A percentile compares a stretch with the other conserved stretches of the same genome.
phyloP scores from a whole-genome alignment of 2,329 filamentous ascomycete species.

The Nigrospora osmanthi region DNA sequence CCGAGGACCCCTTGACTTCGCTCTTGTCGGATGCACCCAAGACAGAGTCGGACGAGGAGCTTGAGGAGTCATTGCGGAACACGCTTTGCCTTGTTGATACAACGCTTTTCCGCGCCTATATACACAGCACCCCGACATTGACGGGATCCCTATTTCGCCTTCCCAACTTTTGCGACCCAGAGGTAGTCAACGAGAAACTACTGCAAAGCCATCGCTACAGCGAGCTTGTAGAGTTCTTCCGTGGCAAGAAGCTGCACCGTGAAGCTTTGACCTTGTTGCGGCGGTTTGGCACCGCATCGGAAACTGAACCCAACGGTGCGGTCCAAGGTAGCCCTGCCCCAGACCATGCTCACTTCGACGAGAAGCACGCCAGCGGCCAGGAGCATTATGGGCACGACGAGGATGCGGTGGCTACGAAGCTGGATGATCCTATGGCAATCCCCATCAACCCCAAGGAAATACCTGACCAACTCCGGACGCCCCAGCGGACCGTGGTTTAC shows the following conservation, averaged over 20 bases:
- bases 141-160: slow-evolving; percentile 89
- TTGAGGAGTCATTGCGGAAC: slow-evolving; percentile 63
- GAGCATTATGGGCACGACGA: slow-evolving; percentile 15
- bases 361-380: slow-evolving; percentile 13
- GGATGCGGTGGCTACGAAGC: slow-evolving; percentile 22
- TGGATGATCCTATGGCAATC: slow-evolving; percentile 2
- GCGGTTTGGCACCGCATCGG: slow-evolving; percentile 55
- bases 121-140: slow-evolving; percentile 81
- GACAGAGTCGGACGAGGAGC: slow-evolving; percentile 46
- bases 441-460: slow-evolving; percentile 8
- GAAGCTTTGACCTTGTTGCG: slow-evolving; percentile 76
- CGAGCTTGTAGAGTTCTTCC: slow-evolving; percentile 94
- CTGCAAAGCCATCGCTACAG: slow-evolving; percentile 84
- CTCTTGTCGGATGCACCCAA: slow-evolving; percentile 32
- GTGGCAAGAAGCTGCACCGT: slow-evolving; percentile 87
- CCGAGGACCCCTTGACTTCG: slow-evolving; percentile 22
- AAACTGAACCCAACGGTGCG: slow-evolving; percentile 26
- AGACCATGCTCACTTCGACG: slow-evolving; percentile 8
- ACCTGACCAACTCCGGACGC: slow-evolving; percentile 57
- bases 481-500: slow-evolving; percentile 78
- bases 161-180: slow-evolving; percentile 93
- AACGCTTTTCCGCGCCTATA: slow-evolving; percentile 87
- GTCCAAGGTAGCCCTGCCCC: slow-evolving; percentile 13
- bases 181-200: slow-evolving; percentile 88
- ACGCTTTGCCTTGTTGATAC: slow-evolving; percentile 87